These are phyloP conservation scores for Blastobotrys persicus DNA, from an alignment of 1,139 yeast species.

Conservation along the genomic window DNA sequence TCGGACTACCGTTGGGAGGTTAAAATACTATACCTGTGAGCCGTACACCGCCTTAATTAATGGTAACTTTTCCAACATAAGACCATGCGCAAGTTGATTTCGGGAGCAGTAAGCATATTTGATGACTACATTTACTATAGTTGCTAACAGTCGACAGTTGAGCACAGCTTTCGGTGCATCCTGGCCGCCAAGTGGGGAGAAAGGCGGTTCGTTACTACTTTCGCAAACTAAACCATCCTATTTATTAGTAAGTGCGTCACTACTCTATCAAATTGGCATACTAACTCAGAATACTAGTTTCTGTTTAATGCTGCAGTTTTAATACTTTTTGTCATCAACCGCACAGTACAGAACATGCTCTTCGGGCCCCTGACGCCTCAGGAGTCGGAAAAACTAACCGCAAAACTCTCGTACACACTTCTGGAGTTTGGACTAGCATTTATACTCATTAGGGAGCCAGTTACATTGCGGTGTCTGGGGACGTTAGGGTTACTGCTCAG, in stretches of 20 bases:
- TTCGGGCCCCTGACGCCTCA: slow-evolving; percentile 25
- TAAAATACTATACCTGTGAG: not conserved
- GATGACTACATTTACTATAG: not conserved
- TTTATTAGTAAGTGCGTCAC: not conserved
- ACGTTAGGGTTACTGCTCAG: slow-evolving; percentile 43
- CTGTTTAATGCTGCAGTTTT: slow-evolving; percentile 14
- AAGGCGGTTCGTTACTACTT: not conserved
- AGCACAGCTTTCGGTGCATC: slow-evolving; percentile 1
- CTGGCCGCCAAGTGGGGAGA: slow-evolving; percentile 1
- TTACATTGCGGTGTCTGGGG: slow-evolving; percentile 39
- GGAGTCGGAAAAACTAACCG: slow-evolving; percentile 12
- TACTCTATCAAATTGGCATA: not conserved
- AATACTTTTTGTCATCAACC: slow-evolving; percentile 7
- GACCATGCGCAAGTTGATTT: not conserved
- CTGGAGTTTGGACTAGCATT: slow-evolving; percentile 31
- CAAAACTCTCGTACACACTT: slow-evolving; percentile 26
- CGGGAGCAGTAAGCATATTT: not conserved
- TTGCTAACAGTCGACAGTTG: not conserved
- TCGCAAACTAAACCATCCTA: not conserved
- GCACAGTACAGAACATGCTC: slow-evolving; percentile 19
- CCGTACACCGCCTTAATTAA: not conserved
- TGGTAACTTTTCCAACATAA: not conserved
- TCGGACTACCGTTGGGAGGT: not conserved
- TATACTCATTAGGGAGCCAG: slow-evolving; percentile 25
- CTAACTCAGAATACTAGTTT: slow-evolving; percentile 9